Conservation (phyloP, 2,329 filamentous ascomycete genomes). For the Ophiocordyceps camponoti-rufipedis region DNA sequence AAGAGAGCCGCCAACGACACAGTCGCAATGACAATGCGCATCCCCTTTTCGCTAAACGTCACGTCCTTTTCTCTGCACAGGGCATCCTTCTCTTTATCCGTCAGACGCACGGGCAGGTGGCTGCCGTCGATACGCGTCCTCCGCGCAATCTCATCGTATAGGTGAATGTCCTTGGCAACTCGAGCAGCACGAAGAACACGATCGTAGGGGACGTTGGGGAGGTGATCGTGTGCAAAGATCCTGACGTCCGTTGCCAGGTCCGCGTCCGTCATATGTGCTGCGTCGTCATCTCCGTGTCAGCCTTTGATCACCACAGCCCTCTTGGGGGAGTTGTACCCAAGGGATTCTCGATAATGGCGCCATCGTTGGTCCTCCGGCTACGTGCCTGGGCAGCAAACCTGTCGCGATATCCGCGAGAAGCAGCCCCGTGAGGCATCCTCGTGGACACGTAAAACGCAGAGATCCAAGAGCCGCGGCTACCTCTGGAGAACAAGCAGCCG, state of each 20-base stretch:
- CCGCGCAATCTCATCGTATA: constrained; percentile 19
- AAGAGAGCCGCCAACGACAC: constrained; percentile 25
- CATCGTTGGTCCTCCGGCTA: constrained; percentile 13
- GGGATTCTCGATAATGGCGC: constrained; percentile 18
- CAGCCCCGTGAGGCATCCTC: neutral
- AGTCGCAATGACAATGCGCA: constrained; percentile 20
- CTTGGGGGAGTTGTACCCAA: constrained; percentile 7
- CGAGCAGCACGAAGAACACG: constrained; percentile 18
- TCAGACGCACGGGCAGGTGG: constrained; percentile 14
- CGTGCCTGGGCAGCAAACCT: constrained; percentile 7
- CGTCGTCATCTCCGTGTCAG: neutral
- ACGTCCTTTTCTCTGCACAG: constrained; percentile 19
- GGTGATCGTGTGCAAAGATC: constrained; percentile 10
- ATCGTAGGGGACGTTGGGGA: constrained; percentile 12
- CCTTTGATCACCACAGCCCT: neutral
- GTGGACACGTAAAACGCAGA: neutral
- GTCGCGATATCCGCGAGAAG: constrained; percentile 1
- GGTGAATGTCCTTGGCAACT: constrained; percentile 20
- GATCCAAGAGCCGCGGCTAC: neutral
- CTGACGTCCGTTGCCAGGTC: constrained; percentile 17
- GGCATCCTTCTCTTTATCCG: constrained; percentile 16
- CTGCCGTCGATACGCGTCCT: constrained; percentile 6
- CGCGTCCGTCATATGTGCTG: constrained; percentile 19
- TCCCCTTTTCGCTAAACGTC: constrained; percentile 19
- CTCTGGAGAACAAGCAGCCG: neutral